Evolutionary conservation across 208 protist species (phyloP).

Genomic region (Acanthamoeba lenticulata): DNA sequence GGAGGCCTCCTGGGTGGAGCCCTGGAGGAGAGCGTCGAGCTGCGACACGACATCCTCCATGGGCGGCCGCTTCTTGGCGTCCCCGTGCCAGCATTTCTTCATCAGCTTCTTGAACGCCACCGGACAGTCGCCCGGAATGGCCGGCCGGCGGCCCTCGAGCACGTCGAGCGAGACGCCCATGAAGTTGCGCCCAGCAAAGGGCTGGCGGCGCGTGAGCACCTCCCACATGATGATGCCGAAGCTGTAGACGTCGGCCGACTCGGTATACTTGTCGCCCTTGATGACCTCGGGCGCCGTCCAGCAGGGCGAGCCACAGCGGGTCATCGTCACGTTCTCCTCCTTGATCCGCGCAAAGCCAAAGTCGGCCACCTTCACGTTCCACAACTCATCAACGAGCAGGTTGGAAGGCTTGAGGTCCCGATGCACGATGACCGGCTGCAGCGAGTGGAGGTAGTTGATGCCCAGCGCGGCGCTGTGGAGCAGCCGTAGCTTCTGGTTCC

Average conservation of each 20-base stretch:
- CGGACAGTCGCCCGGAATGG: background rate
- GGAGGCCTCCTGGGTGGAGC: too few species aligned
- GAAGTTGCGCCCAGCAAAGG: background rate
- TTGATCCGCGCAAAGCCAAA: too few species aligned
- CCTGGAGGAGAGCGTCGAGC: too few species aligned
- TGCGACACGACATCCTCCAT: background rate
- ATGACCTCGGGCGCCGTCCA: constrained; percentile 35
- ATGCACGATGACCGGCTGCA: too few species aligned
- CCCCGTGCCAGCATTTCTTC: background rate
- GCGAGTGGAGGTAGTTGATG: too few species aligned
- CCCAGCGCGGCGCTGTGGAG: too few species aligned
- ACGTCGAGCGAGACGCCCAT: background rate
- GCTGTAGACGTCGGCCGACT: background rate
- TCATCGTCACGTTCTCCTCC: background rate
- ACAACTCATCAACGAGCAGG: too few species aligned
- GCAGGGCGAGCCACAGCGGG: background rate
- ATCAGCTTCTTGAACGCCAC: background rate
- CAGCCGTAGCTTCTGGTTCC: too few species aligned
- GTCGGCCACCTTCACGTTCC: too few species aligned
- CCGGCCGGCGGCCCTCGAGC: background rate
- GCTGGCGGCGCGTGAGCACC: background rate
- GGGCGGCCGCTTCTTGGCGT: background rate
- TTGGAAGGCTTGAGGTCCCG: too few species aligned
- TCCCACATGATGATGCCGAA: too few species aligned
- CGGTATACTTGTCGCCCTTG: background rate